A percentile compares a stretch with the other conserved stretches of the same genome.
phyloP scores from a whole-genome alignment of 371 early-diverging fungal genomes.

The Mucor lusitanicus region DNA sequence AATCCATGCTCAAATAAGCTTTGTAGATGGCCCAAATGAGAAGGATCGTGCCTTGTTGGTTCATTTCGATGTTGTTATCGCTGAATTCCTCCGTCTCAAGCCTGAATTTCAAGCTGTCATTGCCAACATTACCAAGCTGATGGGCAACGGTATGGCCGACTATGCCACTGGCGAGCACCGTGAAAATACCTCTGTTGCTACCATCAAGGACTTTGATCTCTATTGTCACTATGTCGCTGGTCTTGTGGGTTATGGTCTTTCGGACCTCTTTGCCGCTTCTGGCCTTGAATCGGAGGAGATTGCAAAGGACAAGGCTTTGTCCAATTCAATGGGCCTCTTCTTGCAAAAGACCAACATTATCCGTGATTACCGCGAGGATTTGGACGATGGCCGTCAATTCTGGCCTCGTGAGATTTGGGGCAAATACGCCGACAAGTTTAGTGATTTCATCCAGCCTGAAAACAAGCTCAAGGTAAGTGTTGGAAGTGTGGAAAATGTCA shows the following conservation, averaged over 20 bases:
- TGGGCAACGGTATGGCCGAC: constrained; percentile 97
- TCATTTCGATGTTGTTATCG: constrained; percentile 88
- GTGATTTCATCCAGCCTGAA: constrained; percentile 64
- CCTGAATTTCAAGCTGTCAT: constrained; percentile 82
- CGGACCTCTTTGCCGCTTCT: constrained; percentile 86
- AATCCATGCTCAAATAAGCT: neutral
- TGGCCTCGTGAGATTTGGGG: constrained; percentile 95
- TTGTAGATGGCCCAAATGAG: constrained; percentile 82
- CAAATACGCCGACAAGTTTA: constrained; percentile 61
- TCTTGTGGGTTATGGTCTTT: constrained; percentile 93
- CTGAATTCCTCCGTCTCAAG: constrained; percentile 81
- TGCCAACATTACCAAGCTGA: constrained; percentile 85
- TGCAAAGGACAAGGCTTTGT: constrained; percentile 37
- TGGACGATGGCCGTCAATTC: constrained; percentile 85
- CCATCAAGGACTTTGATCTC: constrained; percentile 85
- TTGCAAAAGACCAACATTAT: constrained; percentile 96
- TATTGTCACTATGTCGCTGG: constrained; percentile 99
- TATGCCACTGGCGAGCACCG: constrained; percentile 66
- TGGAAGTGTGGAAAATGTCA: neutral
- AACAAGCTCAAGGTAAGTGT: constrained; percentile 54
- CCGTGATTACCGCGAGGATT: constrained; percentile 91
- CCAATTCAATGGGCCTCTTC: constrained; percentile 94
- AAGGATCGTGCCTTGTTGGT: constrained; percentile 90
- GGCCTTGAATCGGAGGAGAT: constrained; percentile 76
- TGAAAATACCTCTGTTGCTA: constrained; percentile 70